Percentiles rank a stretch among this genome's conserved stretches.
Conservation (phyloP, 163 green algal genomes). For the Scenedesmus sp. region DNA sequence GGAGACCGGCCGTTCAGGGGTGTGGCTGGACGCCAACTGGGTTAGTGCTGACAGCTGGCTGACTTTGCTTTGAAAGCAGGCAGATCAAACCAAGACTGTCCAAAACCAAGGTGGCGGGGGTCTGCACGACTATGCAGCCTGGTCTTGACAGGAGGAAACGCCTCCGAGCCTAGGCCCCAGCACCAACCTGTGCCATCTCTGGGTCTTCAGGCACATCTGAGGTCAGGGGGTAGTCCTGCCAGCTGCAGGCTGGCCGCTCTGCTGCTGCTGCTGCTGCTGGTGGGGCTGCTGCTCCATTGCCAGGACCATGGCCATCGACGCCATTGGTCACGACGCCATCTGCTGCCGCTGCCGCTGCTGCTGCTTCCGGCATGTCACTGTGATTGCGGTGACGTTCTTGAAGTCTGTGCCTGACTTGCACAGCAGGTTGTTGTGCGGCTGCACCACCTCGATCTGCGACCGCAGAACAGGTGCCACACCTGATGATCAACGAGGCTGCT, state of each 20-base stretch:
- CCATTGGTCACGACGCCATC: neutral
- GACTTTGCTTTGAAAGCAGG: too few relatives aligned
- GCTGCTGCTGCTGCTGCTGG: constrained; percentile 21
- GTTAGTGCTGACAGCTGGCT: too few relatives aligned
- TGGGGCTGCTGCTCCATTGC: neutral
- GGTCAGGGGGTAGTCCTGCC: constrained; percentile 59
- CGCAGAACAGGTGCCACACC: neutral
- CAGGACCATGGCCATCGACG: neutral
- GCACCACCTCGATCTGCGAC: constrained; percentile 22
- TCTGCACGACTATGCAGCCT: too few relatives aligned
- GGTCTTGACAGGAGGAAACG: too few relatives aligned
- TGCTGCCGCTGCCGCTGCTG: constrained; percentile 28
- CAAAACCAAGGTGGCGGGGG: too few relatives aligned
- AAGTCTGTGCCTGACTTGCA: constrained; percentile 85
- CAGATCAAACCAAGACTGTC: too few relatives aligned
- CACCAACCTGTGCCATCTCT: constrained; percentile 52
- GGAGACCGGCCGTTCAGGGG: too few relatives aligned
- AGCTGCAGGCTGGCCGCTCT: constrained; percentile 40
- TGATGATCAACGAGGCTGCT: too few relatives aligned
- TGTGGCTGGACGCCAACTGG: too few relatives aligned
- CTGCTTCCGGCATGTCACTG: constrained; percentile 18
- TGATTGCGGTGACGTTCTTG: constrained; percentile 66
- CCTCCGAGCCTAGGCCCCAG: too few relatives aligned
- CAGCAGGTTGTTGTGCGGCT: constrained; percentile 73
- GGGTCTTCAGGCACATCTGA: constrained; percentile 68